phyloP scores from a whole-genome alignment of 2,329 filamentous ascomycete species.

The Fulvia fulva region DNA sequence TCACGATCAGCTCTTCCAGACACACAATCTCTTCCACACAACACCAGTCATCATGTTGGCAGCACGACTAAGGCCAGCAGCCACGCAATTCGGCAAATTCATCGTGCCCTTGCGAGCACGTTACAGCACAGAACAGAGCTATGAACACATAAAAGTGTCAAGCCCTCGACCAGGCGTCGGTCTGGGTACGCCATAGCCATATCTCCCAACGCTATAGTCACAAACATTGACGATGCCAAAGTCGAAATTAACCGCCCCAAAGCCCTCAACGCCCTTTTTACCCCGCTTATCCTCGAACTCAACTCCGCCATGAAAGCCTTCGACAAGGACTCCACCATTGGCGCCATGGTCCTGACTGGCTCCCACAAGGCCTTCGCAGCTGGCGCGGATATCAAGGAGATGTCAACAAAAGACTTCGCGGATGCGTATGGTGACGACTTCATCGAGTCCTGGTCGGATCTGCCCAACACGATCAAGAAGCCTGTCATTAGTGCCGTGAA shows the following conservation, averaged over 20 bases:
- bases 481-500: conserved; percentile 92
- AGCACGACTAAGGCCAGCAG: conserved; percentile 52
- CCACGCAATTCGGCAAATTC: conserved; percentile 56
- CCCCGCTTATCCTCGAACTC: conserved; percentile 84
- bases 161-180: conserved; percentile 85
- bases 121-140: conserved; percentile 51
- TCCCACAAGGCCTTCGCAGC: conserved; percentile 89
- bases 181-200: conserved; percentile 58
- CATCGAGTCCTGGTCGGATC: conserved; percentile 88
- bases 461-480: conserved; percentile 82
- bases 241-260: conserved; percentile 93
- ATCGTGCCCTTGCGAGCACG: conserved; percentile 56
- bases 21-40: neutral
- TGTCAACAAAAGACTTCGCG: conserved; percentile 87
- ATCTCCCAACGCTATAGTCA: too few species aligned
- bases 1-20: neutral
- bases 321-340: conserved; percentile 65
- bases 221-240: conserved; percentile 37
- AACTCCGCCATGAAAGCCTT: conserved; percentile 71
- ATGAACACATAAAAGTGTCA: conserved; percentile 79
- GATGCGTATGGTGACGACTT: conserved; percentile 85
- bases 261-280: conserved; percentile 89
- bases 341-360: conserved; percentile 80
- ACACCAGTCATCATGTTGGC: conserved; percentile 26
- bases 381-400: conserved; percentile 98